phyloP scores from a whole-genome alignment of 2,329 filamentous ascomycete species.

The Parastagonospora nodorum region DNA sequence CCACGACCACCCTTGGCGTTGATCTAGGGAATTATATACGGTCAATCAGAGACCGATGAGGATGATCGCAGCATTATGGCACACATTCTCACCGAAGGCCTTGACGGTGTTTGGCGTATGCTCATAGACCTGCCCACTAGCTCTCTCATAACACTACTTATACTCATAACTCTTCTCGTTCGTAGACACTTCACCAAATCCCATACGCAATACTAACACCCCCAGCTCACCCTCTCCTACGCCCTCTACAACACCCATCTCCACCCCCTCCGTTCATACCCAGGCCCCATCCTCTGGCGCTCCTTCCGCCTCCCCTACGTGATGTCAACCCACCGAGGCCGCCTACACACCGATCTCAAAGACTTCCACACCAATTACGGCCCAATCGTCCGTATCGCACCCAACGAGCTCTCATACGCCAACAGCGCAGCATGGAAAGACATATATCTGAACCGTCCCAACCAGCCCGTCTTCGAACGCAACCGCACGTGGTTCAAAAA shows the following conservation, averaged over 20 bases:
- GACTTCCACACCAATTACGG: slow-evolving; percentile 21
- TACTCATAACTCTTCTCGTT: too few relatives aligned
- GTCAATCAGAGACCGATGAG: too few relatives aligned
- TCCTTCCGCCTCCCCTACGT: slow-evolving; percentile 25
- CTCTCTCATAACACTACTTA: too few relatives aligned
- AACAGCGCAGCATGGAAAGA: slow-evolving; percentile 17
- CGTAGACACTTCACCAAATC: too few relatives aligned
- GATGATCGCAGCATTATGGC: too few relatives aligned
- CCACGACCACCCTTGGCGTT: too few relatives aligned
- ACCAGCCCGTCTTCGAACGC: slow-evolving; percentile 24
- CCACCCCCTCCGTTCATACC: slow-evolving; percentile 45
- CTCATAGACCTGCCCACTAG: too few relatives aligned
- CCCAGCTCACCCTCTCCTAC: background rate
- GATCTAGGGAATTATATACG: too few relatives aligned
- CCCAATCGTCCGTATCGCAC: slow-evolving; percentile 16
- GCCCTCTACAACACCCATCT: slow-evolving; percentile 39
- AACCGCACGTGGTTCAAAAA: slow-evolving; percentile 36
- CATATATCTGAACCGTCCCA: slow-evolving; percentile 22
- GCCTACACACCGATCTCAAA: slow-evolving; percentile 11
- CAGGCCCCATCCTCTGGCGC: slow-evolving; percentile 42
- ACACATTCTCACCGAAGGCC: too few relatives aligned
- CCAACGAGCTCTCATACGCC: slow-evolving; percentile 19
- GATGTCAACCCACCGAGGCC: slow-evolving; percentile 17
- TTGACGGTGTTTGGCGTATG: too few relatives aligned
- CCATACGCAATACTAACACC: too few relatives aligned